Conservation (phyloP, 2,329 filamentous ascomycete species). For the Macrophomina phaseolina region DNA sequence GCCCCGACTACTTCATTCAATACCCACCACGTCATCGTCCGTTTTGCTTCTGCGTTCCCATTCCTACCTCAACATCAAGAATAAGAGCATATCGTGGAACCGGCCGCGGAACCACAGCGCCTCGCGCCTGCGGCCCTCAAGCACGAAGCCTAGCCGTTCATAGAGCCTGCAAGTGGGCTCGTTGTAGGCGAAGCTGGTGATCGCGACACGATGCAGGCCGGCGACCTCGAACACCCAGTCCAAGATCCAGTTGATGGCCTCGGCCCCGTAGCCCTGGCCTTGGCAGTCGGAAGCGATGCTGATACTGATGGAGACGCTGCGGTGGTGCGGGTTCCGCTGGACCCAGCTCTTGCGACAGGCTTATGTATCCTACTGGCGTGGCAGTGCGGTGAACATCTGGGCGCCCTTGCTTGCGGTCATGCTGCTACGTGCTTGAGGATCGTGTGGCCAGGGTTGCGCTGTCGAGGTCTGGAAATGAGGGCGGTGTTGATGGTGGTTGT, state of each 20-base stretch:
- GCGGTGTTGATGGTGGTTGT: neutral
- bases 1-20: no score
- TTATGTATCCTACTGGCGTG: constrained; percentile 14
- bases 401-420: no score
- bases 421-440: neutral
- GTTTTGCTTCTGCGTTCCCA: neutral
- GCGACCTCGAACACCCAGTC: constrained; percentile 55
- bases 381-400: no score
- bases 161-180: constrained; percentile 52
- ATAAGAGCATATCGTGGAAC: constrained; percentile 32
- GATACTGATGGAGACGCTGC: constrained; percentile 50
- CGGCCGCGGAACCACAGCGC: constrained; percentile 51
- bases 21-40: no score
- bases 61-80: constrained; percentile 6
- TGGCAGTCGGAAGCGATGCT: constrained; percentile 44
- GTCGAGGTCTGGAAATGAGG: neutral
- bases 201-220: constrained; percentile 52
- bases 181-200: constrained; percentile 52
- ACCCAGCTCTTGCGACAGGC: constrained; percentile 9
- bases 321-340: constrained; percentile 43
- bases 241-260: constrained; percentile 55
- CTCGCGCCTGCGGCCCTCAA: constrained; percentile 53
- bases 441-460: neutral
- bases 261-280: constrained; percentile 52
- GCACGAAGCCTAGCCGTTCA: constrained; percentile 52